Percentiles rank a stretch among this genome's conserved stretches.
These are phyloP conservation scores for Suillus discolor DNA, from an alignment of 768 basidiomycete species.

Conservation along the genomic window DNA sequence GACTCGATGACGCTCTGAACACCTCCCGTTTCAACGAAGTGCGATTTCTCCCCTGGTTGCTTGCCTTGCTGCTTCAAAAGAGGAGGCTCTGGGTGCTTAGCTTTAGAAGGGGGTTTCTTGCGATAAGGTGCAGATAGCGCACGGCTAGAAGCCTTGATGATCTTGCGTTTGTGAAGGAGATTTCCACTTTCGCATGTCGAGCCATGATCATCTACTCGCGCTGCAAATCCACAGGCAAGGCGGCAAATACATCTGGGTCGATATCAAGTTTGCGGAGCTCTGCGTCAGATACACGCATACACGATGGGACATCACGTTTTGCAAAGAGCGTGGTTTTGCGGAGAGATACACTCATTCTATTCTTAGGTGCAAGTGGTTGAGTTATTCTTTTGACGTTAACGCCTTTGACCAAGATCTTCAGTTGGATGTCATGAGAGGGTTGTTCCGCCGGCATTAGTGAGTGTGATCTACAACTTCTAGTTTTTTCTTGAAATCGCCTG, in stretches of 20 bases:
- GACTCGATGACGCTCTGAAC: constrained; percentile 69
- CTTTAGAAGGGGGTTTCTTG: constrained; percentile 57
- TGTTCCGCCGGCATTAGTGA: constrained; percentile 42
- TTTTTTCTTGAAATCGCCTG: constrained; percentile 68
- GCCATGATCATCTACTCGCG: constrained; percentile 71
- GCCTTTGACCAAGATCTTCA: constrained; percentile 32
- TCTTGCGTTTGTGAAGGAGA: constrained; percentile 44
- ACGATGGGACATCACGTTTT: constrained; percentile 36
- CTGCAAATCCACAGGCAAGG: constrained; percentile 67
- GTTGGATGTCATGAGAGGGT: constrained; percentile 8
- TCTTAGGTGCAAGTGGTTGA: constrained; percentile 62
- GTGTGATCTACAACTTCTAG: constrained; percentile 58
- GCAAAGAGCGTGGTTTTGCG: constrained; percentile 40
- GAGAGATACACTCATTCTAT: constrained; percentile 40
- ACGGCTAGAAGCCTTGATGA: constrained; percentile 46
- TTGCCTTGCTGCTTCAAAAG: constrained; percentile 58
- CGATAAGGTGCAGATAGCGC: constrained; percentile 41
- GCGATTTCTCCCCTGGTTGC: constrained; percentile 52
- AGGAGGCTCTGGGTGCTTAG: constrained; percentile 50
- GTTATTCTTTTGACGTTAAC: constrained; percentile 60
- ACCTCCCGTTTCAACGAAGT: constrained; percentile 67
- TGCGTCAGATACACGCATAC: constrained; percentile 49
- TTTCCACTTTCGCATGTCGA: constrained; percentile 46
- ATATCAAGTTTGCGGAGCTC: constrained; percentile 69
- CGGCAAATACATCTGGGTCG: constrained; percentile 70